Evolutionary conservation across 768 basidiomycete species (phyloP), one percentile per base, ranked within the genome.

Genomic region (Phlebiopsis gigantea): DNA sequence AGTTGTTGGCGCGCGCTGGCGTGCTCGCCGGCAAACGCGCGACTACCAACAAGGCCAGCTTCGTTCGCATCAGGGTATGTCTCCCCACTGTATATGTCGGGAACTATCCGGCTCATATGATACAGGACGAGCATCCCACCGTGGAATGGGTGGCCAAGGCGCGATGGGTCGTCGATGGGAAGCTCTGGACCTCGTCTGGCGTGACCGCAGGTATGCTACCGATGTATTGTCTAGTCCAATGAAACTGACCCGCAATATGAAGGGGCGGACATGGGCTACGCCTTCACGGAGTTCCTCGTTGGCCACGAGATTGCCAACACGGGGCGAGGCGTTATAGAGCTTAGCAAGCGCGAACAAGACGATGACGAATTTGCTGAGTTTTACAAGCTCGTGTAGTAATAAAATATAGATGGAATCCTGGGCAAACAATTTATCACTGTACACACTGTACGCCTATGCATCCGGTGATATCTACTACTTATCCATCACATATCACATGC

Each of bases 131-230:
- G 42, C 54, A 60, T 12, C 25, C 25, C 1, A 26, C 19, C 2
- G 71, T 75, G 24, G 59, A 58, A 6, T 75, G 74, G 73, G 64
- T 74, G 4, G 62, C 71, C 2, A 71, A 70, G 45, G 74, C 74
- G 9, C 64, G 75, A 1, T 75, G 70, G 69, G 72, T 74, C 15
- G 65, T 67, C 9, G 74, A 76, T 56, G 73, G 70, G 28, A 72
- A 72, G 39, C 66, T 73, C 34, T 76, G 75, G 75, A 74, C 73
- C 0, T 66, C 65, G 29, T 74, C 74, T 19, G 74, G 75, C 25
- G 66, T 75, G 28, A 65, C 72, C 5, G 73, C 75, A 28, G 60
- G 59, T 60, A 17, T 5, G 55, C 12, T 54, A 15, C 19, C n/a
- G n/a, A n/a, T n/a, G n/a, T n/a, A n/a, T n/a, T n/a, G n/a, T n/a